Conservation (phyloP, 192 early-diverging fungal species). For the Coemansia sp. region DNA sequence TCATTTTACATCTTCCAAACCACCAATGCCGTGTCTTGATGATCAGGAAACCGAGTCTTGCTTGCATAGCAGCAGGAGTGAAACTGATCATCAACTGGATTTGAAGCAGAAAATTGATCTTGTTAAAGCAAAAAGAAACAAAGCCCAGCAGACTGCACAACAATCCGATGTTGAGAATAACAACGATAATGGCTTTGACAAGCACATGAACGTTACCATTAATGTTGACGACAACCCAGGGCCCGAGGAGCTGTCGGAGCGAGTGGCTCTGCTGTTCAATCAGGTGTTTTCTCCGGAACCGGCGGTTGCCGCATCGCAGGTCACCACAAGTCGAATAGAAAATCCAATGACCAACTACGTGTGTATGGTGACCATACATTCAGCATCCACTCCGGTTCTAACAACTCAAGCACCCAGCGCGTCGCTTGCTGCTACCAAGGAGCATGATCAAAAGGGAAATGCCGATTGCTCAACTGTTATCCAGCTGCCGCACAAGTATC, state of each 20-base stretch:
- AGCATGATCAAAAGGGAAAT: neutral
- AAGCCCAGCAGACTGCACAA: too few relatives aligned
- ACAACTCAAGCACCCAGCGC: constrained; percentile 2
- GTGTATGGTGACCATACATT: constrained; percentile 35
- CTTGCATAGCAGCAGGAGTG: too few relatives aligned
- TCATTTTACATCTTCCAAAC: too few relatives aligned
- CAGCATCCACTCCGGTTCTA: constrained; percentile 13
- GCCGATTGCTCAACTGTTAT: too few relatives aligned
- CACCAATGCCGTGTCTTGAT: too few relatives aligned
- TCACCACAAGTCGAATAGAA: constrained; percentile 56
- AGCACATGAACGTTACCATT: constrained; percentile 31
- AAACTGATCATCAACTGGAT: too few relatives aligned
- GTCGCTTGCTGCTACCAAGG: neutral
- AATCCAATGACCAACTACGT: constrained; percentile 73
- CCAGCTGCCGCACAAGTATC: constrained; percentile 38
- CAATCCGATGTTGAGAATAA: too few relatives aligned
- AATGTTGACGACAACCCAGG: constrained; percentile 30
- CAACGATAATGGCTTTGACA: neutral
- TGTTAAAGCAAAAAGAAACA: too few relatives aligned
- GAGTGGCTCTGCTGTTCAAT: constrained; percentile 37
- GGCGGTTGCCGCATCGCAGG: constrained; percentile 5
- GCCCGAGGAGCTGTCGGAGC: constrained; percentile 9
- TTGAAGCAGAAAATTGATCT: too few relatives aligned
- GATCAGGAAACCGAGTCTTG: too few relatives aligned
- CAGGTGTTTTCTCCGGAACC: constrained; percentile 25